phyloP scores from a whole-genome alignment of 371 early-diverging fungal species.

The Mortierella sp. region DNA sequence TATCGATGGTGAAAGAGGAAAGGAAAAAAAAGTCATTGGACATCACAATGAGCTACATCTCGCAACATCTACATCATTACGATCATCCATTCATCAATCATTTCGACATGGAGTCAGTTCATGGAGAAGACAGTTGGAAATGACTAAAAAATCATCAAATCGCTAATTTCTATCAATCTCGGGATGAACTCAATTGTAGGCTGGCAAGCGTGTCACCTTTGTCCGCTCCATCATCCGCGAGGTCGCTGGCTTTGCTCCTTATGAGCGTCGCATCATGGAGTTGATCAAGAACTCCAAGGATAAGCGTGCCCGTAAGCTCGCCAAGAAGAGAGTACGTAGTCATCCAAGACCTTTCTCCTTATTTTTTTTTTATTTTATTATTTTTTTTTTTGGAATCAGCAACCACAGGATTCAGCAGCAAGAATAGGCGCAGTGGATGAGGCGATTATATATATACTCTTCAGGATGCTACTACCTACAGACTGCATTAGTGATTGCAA shows the following conservation, averaged over 20 bases:
- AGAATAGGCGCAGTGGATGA: background rate
- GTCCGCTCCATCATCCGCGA: constrained; percentile 96
- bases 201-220: constrained; percentile 89
- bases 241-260: constrained; percentile 98
- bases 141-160: constrained; percentile 2
- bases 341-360: background rate
- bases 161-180: constrained; percentile 2
- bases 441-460: background rate
- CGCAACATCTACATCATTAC: background rate
- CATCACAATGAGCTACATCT: background rate
- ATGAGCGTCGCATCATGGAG: constrained; percentile 99
- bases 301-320: constrained; percentile 99
- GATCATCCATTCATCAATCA: background rate
- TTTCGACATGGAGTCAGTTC: background rate
- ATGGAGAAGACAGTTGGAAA: background rate
- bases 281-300: constrained; percentile 99
- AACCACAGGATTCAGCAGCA: background rate
- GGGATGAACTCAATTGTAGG: constrained; percentile 60
- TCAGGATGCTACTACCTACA: background rate
- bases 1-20: constrained; percentile 45
- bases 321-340: constrained; percentile 92
- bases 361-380: background rate
- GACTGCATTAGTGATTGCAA: background rate
- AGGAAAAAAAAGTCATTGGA: background rate
- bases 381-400: background rate